These are phyloP conservation scores for Phanerodontia chrysosporium DNA, from an alignment of 768 basidiomycete species.

Conservation along the genomic window DNA sequence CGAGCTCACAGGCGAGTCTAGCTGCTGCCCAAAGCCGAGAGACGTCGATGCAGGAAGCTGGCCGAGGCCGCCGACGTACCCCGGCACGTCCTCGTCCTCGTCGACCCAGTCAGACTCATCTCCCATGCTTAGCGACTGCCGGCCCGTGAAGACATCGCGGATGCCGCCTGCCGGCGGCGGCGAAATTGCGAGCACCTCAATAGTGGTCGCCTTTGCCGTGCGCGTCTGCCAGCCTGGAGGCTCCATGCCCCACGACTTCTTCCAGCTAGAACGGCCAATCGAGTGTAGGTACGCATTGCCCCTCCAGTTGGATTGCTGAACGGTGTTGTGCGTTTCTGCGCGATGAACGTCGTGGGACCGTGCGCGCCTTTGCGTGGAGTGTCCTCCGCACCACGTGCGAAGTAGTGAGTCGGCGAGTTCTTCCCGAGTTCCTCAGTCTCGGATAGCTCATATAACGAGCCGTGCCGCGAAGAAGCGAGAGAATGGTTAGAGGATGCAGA, in stretches of 20 bases:
- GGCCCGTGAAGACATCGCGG: slow-evolving; percentile 78
- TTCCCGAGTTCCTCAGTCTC: slow-evolving; percentile 65
- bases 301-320: slow-evolving; percentile 53
- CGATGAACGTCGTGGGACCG: slow-evolving; percentile 62
- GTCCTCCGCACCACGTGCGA: slow-evolving; percentile 46
- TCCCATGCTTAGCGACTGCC: slow-evolving; percentile 53
- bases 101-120: slow-evolving; percentile 90
- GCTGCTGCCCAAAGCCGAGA: slow-evolving; percentile 11
- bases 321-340: slow-evolving; percentile 76
- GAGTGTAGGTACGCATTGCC: slow-evolving; percentile 28
- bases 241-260: slow-evolving; percentile 84
- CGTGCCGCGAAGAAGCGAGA: slow-evolving; percentile 68
- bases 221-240: slow-evolving; percentile 80
- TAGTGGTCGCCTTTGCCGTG: slow-evolving; percentile 50
- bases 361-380: slow-evolving; percentile 32
- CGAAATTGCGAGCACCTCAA: slow-evolving; percentile 75
- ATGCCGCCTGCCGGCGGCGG: slow-evolving; percentile 41
- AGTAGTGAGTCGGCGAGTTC: slow-evolving; percentile 57
- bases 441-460: slow-evolving; percentile 73
- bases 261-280: slow-evolving; percentile 75
- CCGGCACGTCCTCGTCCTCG: slow-evolving; percentile 71
- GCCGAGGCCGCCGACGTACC: slow-evolving; percentile 76
- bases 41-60: slow-evolving; percentile 40
- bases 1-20: slow-evolving; percentile 16
- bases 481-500: slow-evolving; percentile 81